Conservation (phyloP, 2,329 filamentous ascomycete species). For the Exophiala lecanii-corni region DNA sequence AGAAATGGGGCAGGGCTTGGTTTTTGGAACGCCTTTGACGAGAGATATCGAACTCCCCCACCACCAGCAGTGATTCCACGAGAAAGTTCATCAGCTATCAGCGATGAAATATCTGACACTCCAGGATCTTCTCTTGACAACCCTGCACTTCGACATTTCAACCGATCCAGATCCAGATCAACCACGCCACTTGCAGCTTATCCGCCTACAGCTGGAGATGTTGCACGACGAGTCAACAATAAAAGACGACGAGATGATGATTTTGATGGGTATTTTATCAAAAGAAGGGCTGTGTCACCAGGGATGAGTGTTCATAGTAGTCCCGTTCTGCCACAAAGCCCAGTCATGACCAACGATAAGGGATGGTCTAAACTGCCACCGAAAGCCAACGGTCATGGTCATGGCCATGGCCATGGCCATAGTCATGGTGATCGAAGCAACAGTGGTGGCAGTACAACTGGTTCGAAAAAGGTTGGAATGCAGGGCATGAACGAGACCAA, state of each 20-base stretch:
- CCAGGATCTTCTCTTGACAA: constrained; percentile 32
- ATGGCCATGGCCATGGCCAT: constrained; percentile 46
- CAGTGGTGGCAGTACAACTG: constrained; percentile 39
- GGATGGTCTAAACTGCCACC: constrained; percentile 67
- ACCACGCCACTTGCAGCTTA: constrained; percentile 38
- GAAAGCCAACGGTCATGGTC: constrained; percentile 53
- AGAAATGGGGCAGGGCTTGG: constrained; percentile 67
- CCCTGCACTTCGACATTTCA: constrained; percentile 26
- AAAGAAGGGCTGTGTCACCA: constrained; percentile 84
- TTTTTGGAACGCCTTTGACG: constrained; percentile 78
- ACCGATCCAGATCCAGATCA: constrained; percentile 34
- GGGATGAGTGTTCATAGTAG: constrained; percentile 89
- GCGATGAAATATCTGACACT: constrained; percentile 35
- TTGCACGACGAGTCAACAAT: constrained; percentile 71
- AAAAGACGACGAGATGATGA: constrained; percentile 89
- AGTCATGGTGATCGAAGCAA: constrained; percentile 47
- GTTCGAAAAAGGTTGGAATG: constrained; percentile 61
- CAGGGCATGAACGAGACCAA: constrained; percentile 96
- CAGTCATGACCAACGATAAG: constrained; percentile 62
- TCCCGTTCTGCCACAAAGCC: constrained; percentile 75
- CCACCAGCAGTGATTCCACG: constrained; percentile 57
- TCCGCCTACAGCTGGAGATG: constrained; percentile 61
- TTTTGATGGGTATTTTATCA: constrained; percentile 77
- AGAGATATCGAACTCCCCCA: constrained; percentile 62
- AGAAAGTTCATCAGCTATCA: constrained; percentile 45